Evolutionary conservation across 306 rosid genomes (phyloP).

Genomic region (Trifolium pratense): DNA sequence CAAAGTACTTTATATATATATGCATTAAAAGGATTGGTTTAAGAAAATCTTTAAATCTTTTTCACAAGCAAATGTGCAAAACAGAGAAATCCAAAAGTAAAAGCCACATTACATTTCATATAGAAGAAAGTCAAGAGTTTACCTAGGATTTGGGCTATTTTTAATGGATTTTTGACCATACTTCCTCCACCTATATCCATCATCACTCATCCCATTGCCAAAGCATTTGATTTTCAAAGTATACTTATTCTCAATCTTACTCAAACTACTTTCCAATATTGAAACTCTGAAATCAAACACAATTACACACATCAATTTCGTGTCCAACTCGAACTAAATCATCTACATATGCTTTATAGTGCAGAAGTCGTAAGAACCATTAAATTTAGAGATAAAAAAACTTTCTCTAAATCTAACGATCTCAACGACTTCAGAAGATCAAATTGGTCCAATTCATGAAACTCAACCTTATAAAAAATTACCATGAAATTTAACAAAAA

Average conservation of each 20-base stretch:
- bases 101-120: background rate
- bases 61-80: background rate
- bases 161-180: conserved; percentile 92
- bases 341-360: too few relatives aligned
- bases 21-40: background rate
- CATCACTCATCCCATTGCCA: conserved; percentile 83
- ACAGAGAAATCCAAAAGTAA: background rate
- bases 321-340: too few relatives aligned
- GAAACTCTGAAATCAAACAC: conserved; percentile 57
- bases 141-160: conserved; percentile 95
- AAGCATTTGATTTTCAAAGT: conserved; percentile 81
- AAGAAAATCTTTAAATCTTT: background rate
- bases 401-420: background rate
- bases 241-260: conserved; percentile 81
- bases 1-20: background rate
- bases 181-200: conserved; percentile 94
- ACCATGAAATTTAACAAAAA: background rate
- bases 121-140: conserved; percentile 30
- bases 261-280: conserved; percentile 61
- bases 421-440: too few relatives aligned
- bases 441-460: background rate
- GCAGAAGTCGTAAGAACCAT: background rate
- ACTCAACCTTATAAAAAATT: background rate
- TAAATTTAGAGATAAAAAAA: too few relatives aligned
- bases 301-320: background rate